phyloP scores from a whole-genome alignment of 116 monocot genomes.

The Zostera marina region DNA sequence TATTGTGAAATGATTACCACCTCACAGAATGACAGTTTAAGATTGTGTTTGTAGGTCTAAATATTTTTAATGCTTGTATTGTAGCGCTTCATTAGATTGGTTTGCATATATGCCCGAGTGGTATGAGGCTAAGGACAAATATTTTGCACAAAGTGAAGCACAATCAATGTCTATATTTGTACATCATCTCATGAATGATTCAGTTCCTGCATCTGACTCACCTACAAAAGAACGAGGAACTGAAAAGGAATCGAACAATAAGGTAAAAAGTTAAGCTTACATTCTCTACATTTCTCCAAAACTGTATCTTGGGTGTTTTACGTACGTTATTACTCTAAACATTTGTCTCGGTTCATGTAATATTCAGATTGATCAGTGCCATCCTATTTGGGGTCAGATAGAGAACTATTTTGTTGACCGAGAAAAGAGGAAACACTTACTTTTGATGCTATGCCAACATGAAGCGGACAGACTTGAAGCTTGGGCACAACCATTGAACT shows the following conservation, averaged over 20 bases:
- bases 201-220: constrained; percentile 29
- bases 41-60: background rate
- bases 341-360: background rate
- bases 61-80: constrained; percentile 6
- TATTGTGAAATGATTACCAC: background rate
- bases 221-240: constrained; percentile 29
- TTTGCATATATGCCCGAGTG: constrained; percentile 86
- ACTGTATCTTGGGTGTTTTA: background rate
- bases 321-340: background rate
- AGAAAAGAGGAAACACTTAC: constrained; percentile 83
- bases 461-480: constrained; percentile 97
- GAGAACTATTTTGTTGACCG: constrained; percentile 57
- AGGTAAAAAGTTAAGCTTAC: constrained; percentile 23
- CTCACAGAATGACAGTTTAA: background rate
- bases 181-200: constrained; percentile 56
- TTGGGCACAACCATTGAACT: constrained; percentile 87
- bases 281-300: background rate
- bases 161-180: constrained; percentile 91
- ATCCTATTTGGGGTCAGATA: constrained; percentile 87
- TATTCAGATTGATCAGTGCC: constrained; percentile 39
- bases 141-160: constrained; percentile 86
- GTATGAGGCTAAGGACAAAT: constrained; percentile 74
- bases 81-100: constrained; percentile 86
- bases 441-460: constrained; percentile 87
- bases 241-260: constrained; percentile 38